Percentiles rank a stretch among this genome's conserved stretches.
Evolutionary conservation across 495 filamentous ascomycete species (phyloP).

Genomic region (Elasticomyces elasticus): DNA sequence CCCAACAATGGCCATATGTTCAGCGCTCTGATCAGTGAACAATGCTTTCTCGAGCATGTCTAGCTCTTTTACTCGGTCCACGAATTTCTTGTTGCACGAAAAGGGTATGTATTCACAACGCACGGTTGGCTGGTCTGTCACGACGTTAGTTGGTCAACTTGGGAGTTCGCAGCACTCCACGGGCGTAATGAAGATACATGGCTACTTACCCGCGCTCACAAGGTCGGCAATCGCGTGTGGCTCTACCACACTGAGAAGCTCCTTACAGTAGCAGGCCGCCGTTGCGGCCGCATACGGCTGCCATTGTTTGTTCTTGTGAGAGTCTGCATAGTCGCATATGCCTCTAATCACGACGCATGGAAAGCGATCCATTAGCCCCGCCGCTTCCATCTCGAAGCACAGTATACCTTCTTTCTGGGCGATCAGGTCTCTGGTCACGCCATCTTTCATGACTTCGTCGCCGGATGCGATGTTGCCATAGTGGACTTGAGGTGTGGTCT

Average conservation of each 20-base stretch:
- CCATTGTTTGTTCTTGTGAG: conserved; percentile 26
- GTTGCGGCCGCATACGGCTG: conserved; percentile 24
- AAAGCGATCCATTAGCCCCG: conserved; percentile 19
- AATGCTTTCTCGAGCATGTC: conserved; percentile 9
- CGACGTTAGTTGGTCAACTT: too few species aligned
- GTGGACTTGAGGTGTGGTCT: conserved; percentile 23
- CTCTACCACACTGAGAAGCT: conserved; percentile 1
- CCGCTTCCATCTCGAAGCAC: conserved; percentile 29
- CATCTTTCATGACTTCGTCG: conserved; percentile 30
- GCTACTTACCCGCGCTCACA: neutral
- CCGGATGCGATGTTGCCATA: conserved; percentile 35
- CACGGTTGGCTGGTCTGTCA: neutral
- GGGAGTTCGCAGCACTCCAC: too few species aligned
- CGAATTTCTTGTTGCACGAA: neutral
- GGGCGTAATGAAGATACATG: too few species aligned
- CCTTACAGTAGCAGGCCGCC: conserved; percentile 23
- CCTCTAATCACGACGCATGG: conserved; percentile 1
- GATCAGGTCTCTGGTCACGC: conserved; percentile 7
- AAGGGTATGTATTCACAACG: conserved; percentile 5
- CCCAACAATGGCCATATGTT: conserved; percentile 10
- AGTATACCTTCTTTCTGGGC: conserved; percentile 4
- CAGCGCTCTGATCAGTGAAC: conserved; percentile 2
- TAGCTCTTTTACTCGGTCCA: neutral
- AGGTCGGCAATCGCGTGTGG: neutral
- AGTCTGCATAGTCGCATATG: conserved; percentile 26